Base-by-base conservation (phyloP, 2,329 filamentous ascomycete genomes). In the Chaetomiaceae sp. region DNA sequence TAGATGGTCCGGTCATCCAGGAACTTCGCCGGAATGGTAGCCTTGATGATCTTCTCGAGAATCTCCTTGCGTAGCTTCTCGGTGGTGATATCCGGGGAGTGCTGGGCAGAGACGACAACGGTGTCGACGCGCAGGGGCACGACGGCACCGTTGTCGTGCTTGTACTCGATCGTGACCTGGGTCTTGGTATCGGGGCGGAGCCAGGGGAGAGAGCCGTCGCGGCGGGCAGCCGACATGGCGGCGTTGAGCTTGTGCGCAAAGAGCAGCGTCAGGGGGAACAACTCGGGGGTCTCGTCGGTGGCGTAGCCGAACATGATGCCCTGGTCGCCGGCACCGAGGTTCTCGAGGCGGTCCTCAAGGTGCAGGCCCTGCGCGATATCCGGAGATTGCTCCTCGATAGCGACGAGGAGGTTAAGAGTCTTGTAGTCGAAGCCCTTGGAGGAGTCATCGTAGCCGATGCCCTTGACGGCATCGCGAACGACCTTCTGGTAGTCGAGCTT, bases 271-370 rank as follows among this genome's bases (percentile, higher is more conserved):
- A 98, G 78, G 58, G 93, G 93, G 68, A 97, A 87, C 61, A 95
- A 81, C 77, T 98, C 93, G 53, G 91, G 90, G 62, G 93, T 97
- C 81, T 98, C 93, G 65, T 98, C 93, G 64, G 93, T 95, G 70
- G 93, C 93, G 80, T 98, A 98, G 64, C 93, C 93, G 73, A 98
- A 98, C 93, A 98, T 98, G 79, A 98, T 96, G 79, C 93, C 93
- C 79, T 98, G 93, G 74, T 98, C 93, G 85, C 93, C 93, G 55
- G 93, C 93, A 72, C 93, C 93, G 57, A 98, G 84, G 75, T 95
- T 84, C 83, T 98, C 93, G 40, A 98, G 85, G 59, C 88, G 89
- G 78, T 96, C 81, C 58, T 98, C 93, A 71, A 95, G 95, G 79
- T 97, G 88, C 48, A 98, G 88, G 79, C 93, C 93, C 76, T 97